Evolutionary conservation across 768 basidiomycete species (phyloP), one percentile per base, ranked within the genome.

Genomic region (Auricularia cornea): DNA sequence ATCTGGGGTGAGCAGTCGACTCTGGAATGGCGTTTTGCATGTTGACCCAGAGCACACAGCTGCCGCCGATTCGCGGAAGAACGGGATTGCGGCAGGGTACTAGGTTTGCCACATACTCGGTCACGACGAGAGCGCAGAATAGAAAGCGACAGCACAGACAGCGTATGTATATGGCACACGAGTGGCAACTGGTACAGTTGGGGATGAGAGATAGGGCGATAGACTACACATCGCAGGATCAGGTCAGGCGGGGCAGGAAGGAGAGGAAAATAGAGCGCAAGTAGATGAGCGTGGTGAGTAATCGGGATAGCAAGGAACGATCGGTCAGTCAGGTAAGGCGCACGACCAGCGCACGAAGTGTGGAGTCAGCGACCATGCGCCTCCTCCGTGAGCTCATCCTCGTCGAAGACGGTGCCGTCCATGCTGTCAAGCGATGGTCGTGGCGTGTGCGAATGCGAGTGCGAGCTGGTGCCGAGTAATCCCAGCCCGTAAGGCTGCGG

Each of bases 51-150:
- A 11, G 33, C 59, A 29, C 52, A 67, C 90, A 94, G 35, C 92
- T 65, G 89, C 91, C 10, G 92, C 90, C 71, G 94, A 97, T 74
- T 92, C 90, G 23, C 83, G 94, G 71, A 96, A 95, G 79, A 90
- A 93, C 66, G 94, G 94, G n/a, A 82, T 94, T 48, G 90, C 94
- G 3, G 86, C 90, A 57, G 94, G 90, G 3, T 95, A 94, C 75
- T 92, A 38, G 70, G 74, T 70, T 26, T 20, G 29, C 29, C 26
- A 28, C 32, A 38, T 62, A 60, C 31, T 51, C 29, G 32, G 16
- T 62, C 32, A 62, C 29, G n/a, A 59, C 18, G 57, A 59, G 31
- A 20, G 23, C 10, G 29, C 5, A 59, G 10, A n/a, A 23, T 33
- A 30, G 29, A 28, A 8, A 23, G 44, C 44, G 44, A 20, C 6